Percentiles rank a stretch among this genome's conserved stretches.
Evolutionary conservation across 495 filamentous ascomycete genomes (phyloP).

Genomic region (Talaromyces ruber): DNA sequence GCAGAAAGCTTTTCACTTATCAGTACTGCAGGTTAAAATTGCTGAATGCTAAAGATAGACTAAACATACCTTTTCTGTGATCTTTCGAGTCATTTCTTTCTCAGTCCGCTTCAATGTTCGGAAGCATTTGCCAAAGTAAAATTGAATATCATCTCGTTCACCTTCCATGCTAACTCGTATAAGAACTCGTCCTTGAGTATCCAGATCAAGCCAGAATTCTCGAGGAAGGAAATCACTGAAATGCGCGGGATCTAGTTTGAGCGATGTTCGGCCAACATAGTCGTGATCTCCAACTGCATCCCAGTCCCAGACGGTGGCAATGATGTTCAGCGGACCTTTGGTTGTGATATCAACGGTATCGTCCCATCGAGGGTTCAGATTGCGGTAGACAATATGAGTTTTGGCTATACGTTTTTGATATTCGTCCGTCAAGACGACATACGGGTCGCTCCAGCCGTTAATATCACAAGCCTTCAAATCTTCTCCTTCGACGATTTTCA

Average conservation of each 20-base stretch:
- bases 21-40: background rate
- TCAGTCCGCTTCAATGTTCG: slow-evolving; percentile 89
- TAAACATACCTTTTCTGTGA: slow-evolving; percentile 82
- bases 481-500: slow-evolving; percentile 98
- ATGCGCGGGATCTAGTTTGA: slow-evolving; percentile 90
- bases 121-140: slow-evolving; percentile 97
- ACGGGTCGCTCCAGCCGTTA: slow-evolving; percentile 89
- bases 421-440: slow-evolving; percentile 93
- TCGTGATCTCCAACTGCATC: slow-evolving; percentile 97
- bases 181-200: slow-evolving; percentile 86
- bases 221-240: slow-evolving; percentile 92
- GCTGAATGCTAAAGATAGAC: slow-evolving; percentile 3
- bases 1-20: slow-evolving; percentile 60
- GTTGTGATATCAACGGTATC: slow-evolving; percentile 95
- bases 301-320: slow-evolving; percentile 98
- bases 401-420: slow-evolving; percentile 97
- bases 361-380: slow-evolving; percentile 95
- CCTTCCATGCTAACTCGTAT: slow-evolving; percentile 97
- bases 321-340: slow-evolving; percentile 81
- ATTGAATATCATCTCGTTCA: slow-evolving; percentile 95
- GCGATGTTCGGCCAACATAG: slow-evolving; percentile 86
- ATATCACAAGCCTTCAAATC: slow-evolving; percentile 97
- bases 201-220: slow-evolving; percentile 96
- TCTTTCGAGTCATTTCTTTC: slow-evolving; percentile 94
- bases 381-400: slow-evolving; percentile 84